Percentiles rank a stretch among this genome's conserved stretches.
Evolutionary conservation across 768 basidiomycete species (phyloP).

Genomic region (Boletus subparvulus): DNA sequence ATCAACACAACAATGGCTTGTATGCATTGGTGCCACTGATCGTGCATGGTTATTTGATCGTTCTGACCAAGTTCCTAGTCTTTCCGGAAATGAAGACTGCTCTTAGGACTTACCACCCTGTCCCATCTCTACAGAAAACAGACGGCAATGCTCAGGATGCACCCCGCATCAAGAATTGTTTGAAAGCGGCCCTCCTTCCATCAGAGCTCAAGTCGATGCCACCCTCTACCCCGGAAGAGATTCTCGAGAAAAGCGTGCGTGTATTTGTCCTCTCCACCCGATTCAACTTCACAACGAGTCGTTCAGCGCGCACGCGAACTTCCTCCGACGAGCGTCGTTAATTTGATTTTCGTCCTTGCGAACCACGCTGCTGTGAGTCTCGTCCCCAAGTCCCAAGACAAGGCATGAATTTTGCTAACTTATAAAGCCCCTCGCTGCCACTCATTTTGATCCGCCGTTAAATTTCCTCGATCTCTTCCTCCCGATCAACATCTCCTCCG

Average conservation of each 20-base stretch:
- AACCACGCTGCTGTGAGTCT: slow-evolving; percentile 70
- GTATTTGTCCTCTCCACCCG: neutral
- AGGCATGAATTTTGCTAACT: slow-evolving; percentile 9
- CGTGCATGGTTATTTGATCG: slow-evolving; percentile 5
- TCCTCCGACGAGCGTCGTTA: slow-evolving; percentile 85
- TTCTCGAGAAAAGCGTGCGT: slow-evolving; percentile 65
- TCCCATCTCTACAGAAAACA: slow-evolving; percentile 85
- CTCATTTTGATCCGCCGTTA: slow-evolving; percentile 71
- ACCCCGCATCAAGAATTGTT: slow-evolving; percentile 86
- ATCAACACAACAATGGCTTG: slow-evolving; percentile 93
- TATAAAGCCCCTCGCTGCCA: slow-evolving; percentile 53
- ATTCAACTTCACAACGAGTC: neutral
- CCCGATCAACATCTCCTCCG: slow-evolving; percentile 68
- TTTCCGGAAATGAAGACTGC: slow-evolving; percentile 95
- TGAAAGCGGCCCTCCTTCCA: slow-evolving; percentile 77
- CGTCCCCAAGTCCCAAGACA: neutral
- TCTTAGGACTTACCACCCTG: slow-evolving; percentile 84
- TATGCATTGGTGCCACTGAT: slow-evolving; percentile 39
- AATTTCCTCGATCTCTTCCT: slow-evolving; percentile 87
- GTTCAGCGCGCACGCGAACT: slow-evolving; percentile 53
- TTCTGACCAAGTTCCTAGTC: slow-evolving; percentile 46
- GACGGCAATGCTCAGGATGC: slow-evolving; percentile 88
- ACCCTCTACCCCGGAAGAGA: slow-evolving; percentile 73
- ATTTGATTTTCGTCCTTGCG: slow-evolving; percentile 80
- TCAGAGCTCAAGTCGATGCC: slow-evolving; percentile 63